Evolutionary conservation across 345 rosid species (phyloP).

Genomic region (Orychophragmus violaceus): DNA sequence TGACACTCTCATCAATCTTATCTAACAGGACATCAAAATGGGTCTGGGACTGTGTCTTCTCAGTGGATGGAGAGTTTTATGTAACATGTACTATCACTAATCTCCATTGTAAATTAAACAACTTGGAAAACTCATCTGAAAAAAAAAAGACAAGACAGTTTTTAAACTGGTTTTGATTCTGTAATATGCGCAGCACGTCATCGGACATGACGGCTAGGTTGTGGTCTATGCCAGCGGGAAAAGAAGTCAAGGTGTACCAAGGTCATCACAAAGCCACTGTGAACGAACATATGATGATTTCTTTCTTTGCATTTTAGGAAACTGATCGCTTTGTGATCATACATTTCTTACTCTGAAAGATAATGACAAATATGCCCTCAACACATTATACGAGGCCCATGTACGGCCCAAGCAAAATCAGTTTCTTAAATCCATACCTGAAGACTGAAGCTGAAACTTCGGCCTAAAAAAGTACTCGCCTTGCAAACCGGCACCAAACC

Average conservation of each 20-base stretch:
- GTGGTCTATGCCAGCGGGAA: conserved; percentile 65
- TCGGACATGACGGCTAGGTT: conserved; percentile 87
- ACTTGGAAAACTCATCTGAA: background rate
- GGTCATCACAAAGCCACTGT: conserved; percentile 89
- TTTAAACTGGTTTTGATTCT: conserved; percentile 3
- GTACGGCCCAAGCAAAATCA: background rate
- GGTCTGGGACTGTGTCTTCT: conserved; percentile 99
- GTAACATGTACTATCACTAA: conserved; percentile 53
- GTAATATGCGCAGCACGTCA: conserved; percentile 52
- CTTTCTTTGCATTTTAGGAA: background rate
- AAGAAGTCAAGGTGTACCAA: conserved; percentile 67
- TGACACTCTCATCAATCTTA: background rate
- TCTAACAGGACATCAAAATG: conserved; percentile 76
- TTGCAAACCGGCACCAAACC: conserved; percentile 10
- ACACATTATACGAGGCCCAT: background rate
- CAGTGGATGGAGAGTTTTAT: conserved; percentile 94
- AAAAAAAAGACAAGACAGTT: background rate
- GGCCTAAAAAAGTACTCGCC: conserved; percentile 5
- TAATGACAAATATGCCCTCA: background rate
- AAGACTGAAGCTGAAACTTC: background rate
- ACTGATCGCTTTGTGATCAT: background rate
- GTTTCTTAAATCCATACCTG: background rate
- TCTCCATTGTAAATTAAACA: background rate
- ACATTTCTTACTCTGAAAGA: background rate
- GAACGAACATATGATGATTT: background rate